phyloP scores from a whole-genome alignment of 176 grass and related monocot species.

The Sorghum bicolor region DNA sequence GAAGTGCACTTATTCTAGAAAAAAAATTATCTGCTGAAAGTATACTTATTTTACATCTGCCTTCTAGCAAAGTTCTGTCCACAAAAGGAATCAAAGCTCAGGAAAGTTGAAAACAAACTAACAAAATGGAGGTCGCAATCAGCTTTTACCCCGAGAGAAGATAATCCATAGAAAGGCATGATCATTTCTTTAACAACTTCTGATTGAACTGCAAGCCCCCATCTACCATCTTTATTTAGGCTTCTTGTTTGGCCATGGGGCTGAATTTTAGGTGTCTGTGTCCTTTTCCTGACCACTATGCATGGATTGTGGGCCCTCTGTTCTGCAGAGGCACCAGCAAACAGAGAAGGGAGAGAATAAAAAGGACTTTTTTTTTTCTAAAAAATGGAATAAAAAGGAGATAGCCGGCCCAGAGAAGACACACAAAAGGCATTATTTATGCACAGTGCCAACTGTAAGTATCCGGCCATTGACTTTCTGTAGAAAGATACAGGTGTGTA shows the following conservation, averaged over 20 bases:
- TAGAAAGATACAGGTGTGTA: slow-evolving; percentile 52
- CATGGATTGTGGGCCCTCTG: slow-evolving; percentile 54
- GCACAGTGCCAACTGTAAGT: slow-evolving; percentile 45
- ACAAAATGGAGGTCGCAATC: slow-evolving; percentile 39
- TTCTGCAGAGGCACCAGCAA: slow-evolving; percentile 49
- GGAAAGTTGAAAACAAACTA: slow-evolving; percentile 11
- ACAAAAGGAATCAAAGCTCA: slow-evolving; percentile 20
- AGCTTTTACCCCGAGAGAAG: slow-evolving; percentile 22
- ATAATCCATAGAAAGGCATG: slow-evolving; percentile 37
- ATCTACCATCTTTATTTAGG: slow-evolving; percentile 9
- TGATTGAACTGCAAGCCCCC: slow-evolving; percentile 30
- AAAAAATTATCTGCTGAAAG: background rate
- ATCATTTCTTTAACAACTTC: slow-evolving; percentile 23
- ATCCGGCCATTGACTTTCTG: slow-evolving; percentile 65
- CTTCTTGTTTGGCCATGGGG: slow-evolving; percentile 21
- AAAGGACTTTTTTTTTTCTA: background rate
- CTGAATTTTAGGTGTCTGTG: slow-evolving; percentile 34
- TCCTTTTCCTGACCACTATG: slow-evolving; percentile 55
- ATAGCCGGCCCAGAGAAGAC: slow-evolving; percentile 42
- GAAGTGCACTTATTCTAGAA: background rate
- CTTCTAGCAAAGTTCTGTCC: background rate
- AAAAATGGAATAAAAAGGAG: slow-evolving; percentile 35
- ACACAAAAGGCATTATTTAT: slow-evolving; percentile 54
- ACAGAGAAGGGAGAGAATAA: slow-evolving; percentile 45
- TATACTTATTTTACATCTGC: background rate